Evolutionary conservation across 208 protist species (phyloP).

Genomic region (Polymyxa betae): DNA sequence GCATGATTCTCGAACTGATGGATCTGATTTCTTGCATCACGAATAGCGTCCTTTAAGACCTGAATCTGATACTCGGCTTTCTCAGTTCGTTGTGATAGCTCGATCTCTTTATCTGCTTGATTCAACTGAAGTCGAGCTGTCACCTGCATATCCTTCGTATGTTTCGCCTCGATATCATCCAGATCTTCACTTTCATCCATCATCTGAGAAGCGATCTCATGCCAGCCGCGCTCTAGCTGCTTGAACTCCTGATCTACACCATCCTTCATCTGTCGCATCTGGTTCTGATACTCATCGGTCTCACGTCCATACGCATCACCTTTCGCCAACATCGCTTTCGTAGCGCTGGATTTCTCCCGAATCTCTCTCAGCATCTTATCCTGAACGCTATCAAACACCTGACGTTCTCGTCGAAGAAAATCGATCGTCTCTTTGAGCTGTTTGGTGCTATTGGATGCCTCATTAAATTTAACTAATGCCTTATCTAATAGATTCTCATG

Average conservation of each 20-base stretch:
- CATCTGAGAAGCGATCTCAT: background rate
- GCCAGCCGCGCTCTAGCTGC: background rate
- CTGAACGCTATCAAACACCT: constrained; percentile 35
- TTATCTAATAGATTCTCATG: constrained; percentile 45
- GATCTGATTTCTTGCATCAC: background rate
- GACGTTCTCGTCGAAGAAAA: constrained; percentile 22
- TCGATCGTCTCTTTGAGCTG: constrained; percentile 24
- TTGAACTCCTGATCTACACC: constrained; percentile 7
- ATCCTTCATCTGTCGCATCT: constrained; percentile 45
- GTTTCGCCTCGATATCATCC: background rate
- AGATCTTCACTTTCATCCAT: background rate
- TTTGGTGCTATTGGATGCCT: constrained; percentile 27
- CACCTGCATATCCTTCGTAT: background rate
- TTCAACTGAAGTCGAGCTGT: background rate
- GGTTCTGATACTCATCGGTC: background rate
- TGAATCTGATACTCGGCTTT: background rate
- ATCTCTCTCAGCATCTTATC: constrained; percentile 43
- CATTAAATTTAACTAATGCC: constrained; percentile 48
- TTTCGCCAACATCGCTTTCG: background rate
- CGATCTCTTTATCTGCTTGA: background rate
- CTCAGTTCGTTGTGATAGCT: background rate
- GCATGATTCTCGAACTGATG: background rate
- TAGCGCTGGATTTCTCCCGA: background rate
- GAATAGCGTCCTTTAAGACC: background rate
- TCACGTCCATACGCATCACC: background rate